Conservation (phyloP, 805 yeast genomes). For the Candida palmyrensis region DNA sequence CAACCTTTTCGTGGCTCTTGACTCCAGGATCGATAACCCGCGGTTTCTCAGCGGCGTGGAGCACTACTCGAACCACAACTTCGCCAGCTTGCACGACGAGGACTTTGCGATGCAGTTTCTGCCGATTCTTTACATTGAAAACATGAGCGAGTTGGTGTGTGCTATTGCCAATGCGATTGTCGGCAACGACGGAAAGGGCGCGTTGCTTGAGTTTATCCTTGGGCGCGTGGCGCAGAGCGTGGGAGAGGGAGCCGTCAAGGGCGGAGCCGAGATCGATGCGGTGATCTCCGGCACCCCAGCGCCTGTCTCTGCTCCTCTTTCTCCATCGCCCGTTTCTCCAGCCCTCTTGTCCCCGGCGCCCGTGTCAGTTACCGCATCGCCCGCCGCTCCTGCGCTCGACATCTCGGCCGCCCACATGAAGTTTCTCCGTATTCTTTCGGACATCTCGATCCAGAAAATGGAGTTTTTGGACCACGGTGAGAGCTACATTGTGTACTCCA, state of each 20-base stretch:
- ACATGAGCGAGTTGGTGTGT: slow-evolving; percentile 30
- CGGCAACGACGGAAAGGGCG: slow-evolving; percentile 13
- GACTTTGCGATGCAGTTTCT: slow-evolving; percentile 27
- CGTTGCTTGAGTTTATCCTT: slow-evolving; percentile 27
- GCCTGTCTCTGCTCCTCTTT: background rate
- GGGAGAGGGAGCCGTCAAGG: no score
- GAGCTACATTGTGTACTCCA: slow-evolving; percentile 48
- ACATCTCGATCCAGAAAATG: slow-evolving; percentile 34
- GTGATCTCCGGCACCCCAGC: background rate
- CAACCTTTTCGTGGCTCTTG: slow-evolving; percentile 27
- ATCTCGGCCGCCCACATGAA: slow-evolving; percentile 20
- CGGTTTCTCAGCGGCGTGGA: slow-evolving; percentile 36
- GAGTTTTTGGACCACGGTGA: slow-evolving; percentile 53
- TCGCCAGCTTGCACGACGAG: slow-evolving; percentile 14
- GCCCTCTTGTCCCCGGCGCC: background rate
- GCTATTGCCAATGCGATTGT: slow-evolving; percentile 27
- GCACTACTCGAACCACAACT: slow-evolving; percentile 19
- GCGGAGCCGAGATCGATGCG: slow-evolving; percentile 13
- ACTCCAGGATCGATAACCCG: slow-evolving; percentile 31
- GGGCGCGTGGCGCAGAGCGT: slow-evolving; percentile 7
- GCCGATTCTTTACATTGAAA: slow-evolving; percentile 31
- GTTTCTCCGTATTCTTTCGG: slow-evolving; percentile 23
- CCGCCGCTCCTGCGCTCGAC: slow-evolving; percentile 5
- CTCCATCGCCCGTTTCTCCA: background rate
- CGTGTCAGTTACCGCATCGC: background rate